These are phyloP conservation scores for Colletotrichum lentis DNA, from an alignment of 2,329 filamentous ascomycete species.

Conservation along the genomic window DNA sequence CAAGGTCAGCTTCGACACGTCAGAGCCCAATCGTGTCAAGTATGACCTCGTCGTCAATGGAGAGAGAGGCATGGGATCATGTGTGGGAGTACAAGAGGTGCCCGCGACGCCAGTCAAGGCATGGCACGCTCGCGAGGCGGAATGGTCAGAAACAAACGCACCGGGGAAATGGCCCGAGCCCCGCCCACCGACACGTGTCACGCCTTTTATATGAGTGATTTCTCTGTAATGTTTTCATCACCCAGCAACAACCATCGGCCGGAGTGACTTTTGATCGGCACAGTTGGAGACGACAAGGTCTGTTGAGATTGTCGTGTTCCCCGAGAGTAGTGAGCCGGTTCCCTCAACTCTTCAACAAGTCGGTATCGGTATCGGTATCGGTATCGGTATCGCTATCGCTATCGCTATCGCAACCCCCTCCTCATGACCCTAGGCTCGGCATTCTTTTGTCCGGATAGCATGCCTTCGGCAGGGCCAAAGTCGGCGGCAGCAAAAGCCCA, in stretches of 20 bases:
- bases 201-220: background rate
- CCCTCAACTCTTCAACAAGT: too few relatives aligned
- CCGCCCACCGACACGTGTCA: slow-evolving; percentile 7
- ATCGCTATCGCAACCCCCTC: background rate
- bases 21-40: slow-evolving; percentile 10
- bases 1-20: slow-evolving; percentile 19
- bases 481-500: too few relatives aligned
- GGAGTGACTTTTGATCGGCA: background rate
- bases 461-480: background rate
- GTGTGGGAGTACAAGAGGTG: slow-evolving; percentile 16
- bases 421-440: too few relatives aligned
- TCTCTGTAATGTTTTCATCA: background rate
- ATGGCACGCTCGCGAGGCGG: background rate
- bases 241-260: background rate
- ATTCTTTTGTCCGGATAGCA: background rate
- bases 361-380: too few relatives aligned
- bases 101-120: too few relatives aligned
- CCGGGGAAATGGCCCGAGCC: background rate
- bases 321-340: background rate
- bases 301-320: background rate
- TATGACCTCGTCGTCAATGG: slow-evolving; percentile 30
- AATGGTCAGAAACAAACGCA: background rate
- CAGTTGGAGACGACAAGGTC: background rate
- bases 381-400: slow-evolving; percentile 20
- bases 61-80: slow-evolving; percentile 17